Conservation (phyloP, 257 asterid species). For the Solanum sparsipilum region DNA sequence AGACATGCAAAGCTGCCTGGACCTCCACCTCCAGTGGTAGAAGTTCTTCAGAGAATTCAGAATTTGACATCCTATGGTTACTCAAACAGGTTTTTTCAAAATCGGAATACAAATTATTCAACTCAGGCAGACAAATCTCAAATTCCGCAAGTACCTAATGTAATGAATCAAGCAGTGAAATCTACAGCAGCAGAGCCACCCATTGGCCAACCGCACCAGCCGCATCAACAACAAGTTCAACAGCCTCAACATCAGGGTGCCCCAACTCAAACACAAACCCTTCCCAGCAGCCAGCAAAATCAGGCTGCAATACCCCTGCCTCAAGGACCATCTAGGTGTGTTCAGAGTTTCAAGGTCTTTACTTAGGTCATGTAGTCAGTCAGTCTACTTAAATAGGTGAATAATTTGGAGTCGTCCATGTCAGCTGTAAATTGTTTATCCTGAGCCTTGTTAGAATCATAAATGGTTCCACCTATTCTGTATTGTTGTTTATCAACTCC, state of each 20-base stretch:
- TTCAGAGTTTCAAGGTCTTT: constrained; percentile 67
- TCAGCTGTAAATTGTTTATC: constrained; percentile 45
- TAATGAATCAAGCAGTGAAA: constrained; percentile 37
- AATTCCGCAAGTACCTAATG: constrained; percentile 39
- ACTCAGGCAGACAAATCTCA: constrained; percentile 64
- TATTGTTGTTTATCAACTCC: not conserved
- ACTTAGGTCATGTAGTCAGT: constrained; percentile 46
- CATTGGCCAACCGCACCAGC: constrained; percentile 33
- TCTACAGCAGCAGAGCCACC: constrained; percentile 28
- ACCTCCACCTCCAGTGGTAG: constrained; percentile 92
- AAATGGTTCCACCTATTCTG: not conserved
- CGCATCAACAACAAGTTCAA: constrained; percentile 26
- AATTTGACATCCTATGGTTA: constrained; percentile 61
- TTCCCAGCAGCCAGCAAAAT: constrained; percentile 49
- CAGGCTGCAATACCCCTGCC: constrained; percentile 78
- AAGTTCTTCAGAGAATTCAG: constrained; percentile 92
- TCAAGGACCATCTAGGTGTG: constrained; percentile 99
- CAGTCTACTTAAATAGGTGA: constrained; percentile 43
- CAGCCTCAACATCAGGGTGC: constrained; percentile 39
- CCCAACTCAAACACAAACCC: constrained; percentile 40
- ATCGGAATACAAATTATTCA: constrained; percentile 45
- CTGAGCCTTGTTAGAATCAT: not conserved
- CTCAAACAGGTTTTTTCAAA: constrained; percentile 56
- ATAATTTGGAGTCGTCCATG: constrained; percentile 25
- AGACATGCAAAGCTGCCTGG: constrained; percentile 95